phyloP scores from a whole-genome alignment of 2,329 filamentous ascomycete species.

The Alternaria burnsii region DNA sequence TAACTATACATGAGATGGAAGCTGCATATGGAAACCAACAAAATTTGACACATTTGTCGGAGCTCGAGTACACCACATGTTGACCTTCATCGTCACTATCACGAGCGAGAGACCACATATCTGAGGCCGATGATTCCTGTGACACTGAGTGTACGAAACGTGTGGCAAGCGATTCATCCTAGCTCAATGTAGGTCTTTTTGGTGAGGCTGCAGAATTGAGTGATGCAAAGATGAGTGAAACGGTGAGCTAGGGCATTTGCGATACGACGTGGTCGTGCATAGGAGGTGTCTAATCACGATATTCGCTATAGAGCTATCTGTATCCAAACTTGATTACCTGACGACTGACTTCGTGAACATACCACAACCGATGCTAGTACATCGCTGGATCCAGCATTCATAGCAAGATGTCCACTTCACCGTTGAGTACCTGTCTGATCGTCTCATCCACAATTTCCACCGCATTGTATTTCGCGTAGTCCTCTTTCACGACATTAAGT shows the following conservation, averaged over 20 bases:
- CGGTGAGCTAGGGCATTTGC: background rate
- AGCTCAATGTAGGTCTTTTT: background rate
- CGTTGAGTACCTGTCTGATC: slow-evolving; percentile 6
- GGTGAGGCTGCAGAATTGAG: accelerated
- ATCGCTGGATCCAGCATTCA: background rate
- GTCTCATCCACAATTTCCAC: slow-evolving; percentile 13
- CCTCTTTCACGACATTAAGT: background rate
- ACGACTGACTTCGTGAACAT: background rate
- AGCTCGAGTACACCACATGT: background rate
- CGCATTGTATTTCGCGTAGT: slow-evolving; percentile 17
- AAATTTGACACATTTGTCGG: background rate
- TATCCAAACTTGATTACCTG: background rate
- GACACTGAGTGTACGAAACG: background rate
- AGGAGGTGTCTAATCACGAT: background rate
- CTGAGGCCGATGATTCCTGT: background rate
- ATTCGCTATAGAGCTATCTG: background rate
- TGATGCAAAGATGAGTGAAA: background rate
- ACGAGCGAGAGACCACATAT: background rate
- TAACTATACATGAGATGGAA: too few species aligned
- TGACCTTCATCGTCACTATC: background rate
- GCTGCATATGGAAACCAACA: too few species aligned
- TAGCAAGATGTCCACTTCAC: background rate
- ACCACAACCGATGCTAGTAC: background rate
- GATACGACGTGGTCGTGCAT: background rate
- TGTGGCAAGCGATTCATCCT: background rate